Percentiles rank a stretch among this genome's conserved stretches.
Evolutionary conservation across 345 rosid genomes (phyloP).

Genomic region (Dimocarpus longan): DNA sequence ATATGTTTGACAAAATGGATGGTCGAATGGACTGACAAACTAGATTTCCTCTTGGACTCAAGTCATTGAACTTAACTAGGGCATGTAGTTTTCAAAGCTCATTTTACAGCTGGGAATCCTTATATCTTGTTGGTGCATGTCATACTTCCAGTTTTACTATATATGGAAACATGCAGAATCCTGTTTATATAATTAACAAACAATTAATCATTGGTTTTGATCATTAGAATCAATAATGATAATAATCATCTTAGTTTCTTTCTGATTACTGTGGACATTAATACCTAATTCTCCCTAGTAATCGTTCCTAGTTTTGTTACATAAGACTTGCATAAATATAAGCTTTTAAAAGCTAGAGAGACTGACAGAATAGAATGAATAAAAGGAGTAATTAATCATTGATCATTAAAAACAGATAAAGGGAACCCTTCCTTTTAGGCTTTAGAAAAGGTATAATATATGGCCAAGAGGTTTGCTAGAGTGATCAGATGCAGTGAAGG

Average conservation of each 20-base stretch:
- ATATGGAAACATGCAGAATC: background rate
- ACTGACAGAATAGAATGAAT: constrained; percentile 10
- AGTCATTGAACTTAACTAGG: background rate
- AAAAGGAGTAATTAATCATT: constrained; percentile 4
- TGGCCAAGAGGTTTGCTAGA: constrained; percentile 6
- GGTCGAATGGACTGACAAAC: background rate
- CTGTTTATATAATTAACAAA: no score
- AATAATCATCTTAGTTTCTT: background rate
- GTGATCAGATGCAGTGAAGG: background rate
- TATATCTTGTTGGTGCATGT: constrained; percentile 9
- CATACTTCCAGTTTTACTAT: background rate
- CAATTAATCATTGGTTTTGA: background rate
- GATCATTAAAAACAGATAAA: background rate
- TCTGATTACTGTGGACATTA: background rate
- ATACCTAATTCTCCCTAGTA: background rate
- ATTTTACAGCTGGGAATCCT: background rate
- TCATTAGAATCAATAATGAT: no score
- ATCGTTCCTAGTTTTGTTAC: constrained; percentile 8
- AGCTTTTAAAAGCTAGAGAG: background rate
- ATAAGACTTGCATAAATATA: background rate
- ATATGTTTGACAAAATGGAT: background rate
- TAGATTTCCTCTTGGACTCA: background rate
- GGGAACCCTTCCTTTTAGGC: constrained; percentile 13
- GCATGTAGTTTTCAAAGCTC: background rate
- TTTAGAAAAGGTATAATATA: constrained; percentile 14